Percentiles rank a stretch among this genome's conserved stretches.
Conservation (phyloP, 441 rosid genomes). For the Bocquillonia castaneifolia region DNA sequence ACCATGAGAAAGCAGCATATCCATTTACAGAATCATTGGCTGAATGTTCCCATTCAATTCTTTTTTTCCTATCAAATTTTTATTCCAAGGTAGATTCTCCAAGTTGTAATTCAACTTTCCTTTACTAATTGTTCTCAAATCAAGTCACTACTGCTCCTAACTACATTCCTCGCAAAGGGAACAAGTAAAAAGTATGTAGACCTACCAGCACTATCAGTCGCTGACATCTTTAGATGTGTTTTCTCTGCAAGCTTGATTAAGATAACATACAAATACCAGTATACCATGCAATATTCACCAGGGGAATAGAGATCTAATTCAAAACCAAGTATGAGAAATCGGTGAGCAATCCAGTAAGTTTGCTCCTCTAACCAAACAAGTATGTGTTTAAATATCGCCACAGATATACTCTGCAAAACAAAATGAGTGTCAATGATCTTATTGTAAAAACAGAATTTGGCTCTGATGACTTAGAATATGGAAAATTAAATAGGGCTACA, state of each 20-base stretch:
- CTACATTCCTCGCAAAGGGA: conserved; percentile 7
- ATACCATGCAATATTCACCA: conserved; percentile 88
- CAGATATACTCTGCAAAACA: conserved; percentile 50
- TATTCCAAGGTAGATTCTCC: background rate
- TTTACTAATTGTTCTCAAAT: background rate
- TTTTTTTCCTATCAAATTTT: background rate
- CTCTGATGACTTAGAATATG: background rate
- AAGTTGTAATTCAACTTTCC: background rate
- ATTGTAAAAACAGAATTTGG: too few species aligned
- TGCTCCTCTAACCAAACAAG: conserved; percentile 91
- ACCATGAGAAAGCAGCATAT: background rate
- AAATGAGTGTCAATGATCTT: conserved; percentile 8
- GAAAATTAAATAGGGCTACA: background rate
- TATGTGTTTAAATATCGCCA: conserved; percentile 51
- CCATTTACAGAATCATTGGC: background rate
- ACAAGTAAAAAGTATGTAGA: conserved; percentile 5
- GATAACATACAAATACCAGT: conserved; percentile 78
- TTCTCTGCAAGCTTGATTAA: conserved; percentile 79
- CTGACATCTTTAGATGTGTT: conserved; percentile 56
- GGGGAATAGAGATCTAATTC: conserved; percentile 91
- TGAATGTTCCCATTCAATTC: background rate
- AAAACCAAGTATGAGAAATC: conserved; percentile 84
- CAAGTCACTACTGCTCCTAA: background rate
- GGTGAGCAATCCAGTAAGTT: conserved; percentile 86
- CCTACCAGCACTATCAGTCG: conserved; percentile 42